Evolutionary conservation across 495 filamentous ascomycete species (phyloP).

Genomic region (Podospora appendiculata): DNA sequence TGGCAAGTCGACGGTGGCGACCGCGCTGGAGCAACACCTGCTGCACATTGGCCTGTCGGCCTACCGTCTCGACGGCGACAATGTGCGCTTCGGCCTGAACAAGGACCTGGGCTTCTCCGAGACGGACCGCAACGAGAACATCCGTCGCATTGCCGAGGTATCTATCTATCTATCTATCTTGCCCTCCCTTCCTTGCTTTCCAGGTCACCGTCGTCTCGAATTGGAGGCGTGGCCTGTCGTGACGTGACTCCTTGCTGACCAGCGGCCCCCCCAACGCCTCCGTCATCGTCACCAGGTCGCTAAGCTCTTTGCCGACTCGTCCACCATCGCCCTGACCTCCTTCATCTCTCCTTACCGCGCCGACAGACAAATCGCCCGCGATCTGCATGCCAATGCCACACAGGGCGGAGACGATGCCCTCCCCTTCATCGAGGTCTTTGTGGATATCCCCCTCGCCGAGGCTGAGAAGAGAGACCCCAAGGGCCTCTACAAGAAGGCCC

Average conservation of each 20-base stretch:
- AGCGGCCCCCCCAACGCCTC: too few relatives aligned
- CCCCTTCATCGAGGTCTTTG: slow-evolving; percentile 86
- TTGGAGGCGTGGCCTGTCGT: too few relatives aligned
- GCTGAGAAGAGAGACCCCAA: slow-evolving; percentile 96
- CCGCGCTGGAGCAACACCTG: slow-evolving; percentile 91
- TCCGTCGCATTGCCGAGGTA: slow-evolving; percentile 79
- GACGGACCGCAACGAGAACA: slow-evolving; percentile 92
- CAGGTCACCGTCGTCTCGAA: too few relatives aligned
- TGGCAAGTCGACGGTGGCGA: slow-evolving; percentile 93
- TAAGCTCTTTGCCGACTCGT: slow-evolving; percentile 88
- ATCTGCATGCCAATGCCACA: slow-evolving; percentile 56
- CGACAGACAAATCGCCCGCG: slow-evolving; percentile 75
- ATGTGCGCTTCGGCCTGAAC: slow-evolving; percentile 96
- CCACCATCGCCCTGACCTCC: slow-evolving; percentile 80
- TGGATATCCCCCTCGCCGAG: slow-evolving; percentile 79
- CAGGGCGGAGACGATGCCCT: slow-evolving; percentile 48
- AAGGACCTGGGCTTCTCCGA: slow-evolving; percentile 94
- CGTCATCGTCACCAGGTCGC: slow-evolving; percentile 53
- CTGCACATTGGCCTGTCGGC: slow-evolving; percentile 73
- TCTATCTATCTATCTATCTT: too few relatives aligned
- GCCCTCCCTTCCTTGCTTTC: too few relatives aligned
- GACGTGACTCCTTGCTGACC: slow-evolving; percentile 14
- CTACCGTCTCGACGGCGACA: slow-evolving; percentile 96
- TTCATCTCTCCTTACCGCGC: slow-evolving; percentile 94
- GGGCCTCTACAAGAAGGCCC: slow-evolving; percentile 94